phyloP scores from a whole-genome alignment of 352 stramenopile genomes.

The Globisporangium polare region DNA sequence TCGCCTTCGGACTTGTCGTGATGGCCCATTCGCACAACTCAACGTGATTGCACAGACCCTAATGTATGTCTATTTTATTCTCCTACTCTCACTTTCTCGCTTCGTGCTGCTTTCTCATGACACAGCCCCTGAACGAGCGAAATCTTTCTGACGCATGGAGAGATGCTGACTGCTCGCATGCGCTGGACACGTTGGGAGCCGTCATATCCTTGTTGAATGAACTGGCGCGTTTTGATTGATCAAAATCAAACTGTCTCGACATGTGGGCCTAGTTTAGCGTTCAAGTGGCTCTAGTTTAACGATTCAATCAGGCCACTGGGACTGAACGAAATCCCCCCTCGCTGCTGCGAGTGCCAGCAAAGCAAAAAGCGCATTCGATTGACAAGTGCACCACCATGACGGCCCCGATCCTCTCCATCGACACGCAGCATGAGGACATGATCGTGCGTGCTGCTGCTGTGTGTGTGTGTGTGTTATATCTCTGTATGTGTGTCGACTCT shows the following conservation, averaged over 20 bases:
- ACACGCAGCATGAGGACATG: conserved; percentile 98
- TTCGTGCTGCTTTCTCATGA: neutral
- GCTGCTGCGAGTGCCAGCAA: conserved; percentile 19
- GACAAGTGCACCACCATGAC: conserved; percentile 46
- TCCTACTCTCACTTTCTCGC: neutral
- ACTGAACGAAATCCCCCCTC: conserved; percentile 9
- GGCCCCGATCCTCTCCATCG: conserved; percentile 87
- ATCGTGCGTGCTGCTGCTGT: conserved; percentile 52
- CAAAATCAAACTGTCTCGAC: neutral
- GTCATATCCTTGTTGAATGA: conserved; percentile 13
- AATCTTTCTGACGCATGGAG: neutral
- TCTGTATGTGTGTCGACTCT: neutral
- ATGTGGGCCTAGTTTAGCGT: neutral
- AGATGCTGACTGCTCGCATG: neutral
- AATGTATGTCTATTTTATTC: conserved; percentile 21
- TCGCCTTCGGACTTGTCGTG: neutral
- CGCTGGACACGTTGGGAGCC: neutral
- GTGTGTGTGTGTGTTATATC: neutral
- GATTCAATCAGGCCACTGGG: neutral
- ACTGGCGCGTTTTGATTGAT: conserved; percentile 27
- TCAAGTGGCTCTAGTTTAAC: neutral
- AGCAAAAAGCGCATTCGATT: conserved; percentile 13
- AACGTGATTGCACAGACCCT: neutral
- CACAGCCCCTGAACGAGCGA: neutral
- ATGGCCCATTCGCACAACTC: neutral